Evolutionary conservation across 2,329 filamentous ascomycete genomes (phyloP), one percentile per base, ranked within the genome.

Genomic region (Trichoderma harzianum): DNA sequence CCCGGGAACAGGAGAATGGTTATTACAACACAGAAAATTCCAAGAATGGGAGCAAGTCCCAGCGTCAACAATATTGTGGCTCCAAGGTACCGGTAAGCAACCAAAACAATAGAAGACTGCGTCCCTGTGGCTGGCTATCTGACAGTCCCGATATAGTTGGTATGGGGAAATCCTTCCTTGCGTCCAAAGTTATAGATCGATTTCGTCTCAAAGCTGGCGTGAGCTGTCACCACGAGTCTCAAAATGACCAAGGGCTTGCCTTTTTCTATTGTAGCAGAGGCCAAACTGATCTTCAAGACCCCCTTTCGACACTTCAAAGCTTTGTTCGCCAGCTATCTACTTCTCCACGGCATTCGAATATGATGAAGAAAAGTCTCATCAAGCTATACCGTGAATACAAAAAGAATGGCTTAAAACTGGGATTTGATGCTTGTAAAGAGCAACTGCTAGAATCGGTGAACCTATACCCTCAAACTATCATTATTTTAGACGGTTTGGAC

Each of bases 401-500:
- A 51, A 53, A 28, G 26, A 47, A 34, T 26, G 55, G 66, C 3
- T 16, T 51, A 1, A 62, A 24, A 51, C 14, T 69, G 1, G 57
- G 55, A 16, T 51, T 69, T 32, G 8, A 69, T 2, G 39, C 24
- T 12, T 69, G 66, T 21, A 26, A 61, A 34, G 14, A 69, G 5
- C 66, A 69, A 30, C 18, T 69, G 2, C 53, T 61, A 2, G 66
- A 61, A 24, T 69, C 36, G 4, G 66, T n/a, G 24, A 69, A 69
- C 30, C 66, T 69, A 5, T 69, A 69, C 21, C 28, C 66, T 8
- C 18, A 43, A 7, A 70, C 68, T 0, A 34, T 21, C 3, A 11
- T 63, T 18, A 32, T 70, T 36, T 32, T 70, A 2, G 68, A 70
- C 28, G 68, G 68, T 36, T 55, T 70, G 8, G 68, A 70, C 11